Percentiles rank a stretch among this genome's conserved stretches.
These are phyloP conservation scores for Cystobasidium slooffiae DNA, from an alignment of 1,284 basidiomycete genomes.

Conservation along the genomic window DNA sequence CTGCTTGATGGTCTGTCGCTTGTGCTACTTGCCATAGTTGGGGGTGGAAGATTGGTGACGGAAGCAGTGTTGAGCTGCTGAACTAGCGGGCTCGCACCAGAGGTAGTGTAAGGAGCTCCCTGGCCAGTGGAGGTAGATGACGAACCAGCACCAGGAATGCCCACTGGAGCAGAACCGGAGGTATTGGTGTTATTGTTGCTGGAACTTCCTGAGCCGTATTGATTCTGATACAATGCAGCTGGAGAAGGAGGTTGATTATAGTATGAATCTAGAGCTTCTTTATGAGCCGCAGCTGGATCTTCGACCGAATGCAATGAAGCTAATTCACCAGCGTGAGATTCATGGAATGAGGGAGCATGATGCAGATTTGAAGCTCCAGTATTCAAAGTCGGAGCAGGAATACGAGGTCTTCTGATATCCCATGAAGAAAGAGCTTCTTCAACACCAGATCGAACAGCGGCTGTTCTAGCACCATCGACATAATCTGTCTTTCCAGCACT, in stretches of 20 bases:
- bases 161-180: constrained; percentile 7
- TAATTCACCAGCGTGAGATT: constrained; percentile 32
- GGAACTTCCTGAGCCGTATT: constrained; percentile 2
- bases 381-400: constrained; percentile 40
- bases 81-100: constrained; percentile 17
- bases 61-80: constrained; percentile 47
- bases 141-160: constrained; percentile 22
- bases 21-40: background rate
- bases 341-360: constrained; percentile 41
- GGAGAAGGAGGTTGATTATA: constrained; percentile 32
- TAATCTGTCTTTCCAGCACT: constrained; percentile 45
- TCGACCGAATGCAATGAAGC: constrained; percentile 25
- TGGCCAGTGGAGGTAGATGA: background rate
- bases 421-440: constrained; percentile 45
- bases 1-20: background rate
- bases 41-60: constrained; percentile 23
- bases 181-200: background rate
- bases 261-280: constrained; percentile 40
- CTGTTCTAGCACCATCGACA: constrained; percentile 48
- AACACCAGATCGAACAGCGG: constrained; percentile 48
- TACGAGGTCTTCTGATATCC: constrained; percentile 25
- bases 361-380: background rate
- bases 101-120: background rate
- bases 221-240: background rate
- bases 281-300: constrained; percentile 33